Evolutionary conservation across 495 filamentous ascomycete species (phyloP).

Genomic region (Aspergillus leporis): DNA sequence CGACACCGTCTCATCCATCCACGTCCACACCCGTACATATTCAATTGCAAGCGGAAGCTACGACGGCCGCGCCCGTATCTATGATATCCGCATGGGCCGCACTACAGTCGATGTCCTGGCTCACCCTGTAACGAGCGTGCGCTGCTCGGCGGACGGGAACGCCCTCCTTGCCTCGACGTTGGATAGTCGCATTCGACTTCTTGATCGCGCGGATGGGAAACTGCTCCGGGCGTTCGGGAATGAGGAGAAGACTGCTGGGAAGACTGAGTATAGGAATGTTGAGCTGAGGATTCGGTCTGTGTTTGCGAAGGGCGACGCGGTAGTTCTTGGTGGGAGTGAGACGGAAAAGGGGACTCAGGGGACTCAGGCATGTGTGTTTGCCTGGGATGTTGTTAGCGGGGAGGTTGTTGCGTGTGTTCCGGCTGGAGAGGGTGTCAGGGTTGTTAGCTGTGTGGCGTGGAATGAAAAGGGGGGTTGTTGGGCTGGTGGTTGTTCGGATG

Average conservation of each 20-base stretch:
- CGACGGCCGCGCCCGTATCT: slow-evolving; percentile 79
- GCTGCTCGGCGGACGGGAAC: slow-evolving; percentile 68
- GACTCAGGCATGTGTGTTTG: slow-evolving; percentile 59
- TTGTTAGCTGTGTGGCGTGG: slow-evolving; percentile 69
- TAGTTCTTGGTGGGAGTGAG: slow-evolving; percentile 84
- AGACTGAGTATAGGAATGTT: slow-evolving; percentile 55
- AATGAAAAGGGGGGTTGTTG: slow-evolving; percentile 66
- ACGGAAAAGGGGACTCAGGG: slow-evolving; percentile 35
- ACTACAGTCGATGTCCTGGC: slow-evolving; percentile 68
- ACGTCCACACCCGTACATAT: slow-evolving; percentile 42
- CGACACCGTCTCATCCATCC: slow-evolving; percentile 70
- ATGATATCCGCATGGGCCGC: slow-evolving; percentile 84
- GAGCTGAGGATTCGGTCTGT: slow-evolving; percentile 72
- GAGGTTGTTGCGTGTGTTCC: slow-evolving; percentile 60
- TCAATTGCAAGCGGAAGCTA: slow-evolving; percentile 68
- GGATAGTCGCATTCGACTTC: slow-evolving; percentile 74
- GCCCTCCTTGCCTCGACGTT: slow-evolving; percentile 72
- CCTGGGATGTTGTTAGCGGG: slow-evolving; percentile 87
- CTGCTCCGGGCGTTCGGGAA: slow-evolving; percentile 68
- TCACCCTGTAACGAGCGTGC: slow-evolving; percentile 63
- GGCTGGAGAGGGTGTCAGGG: slow-evolving; percentile 58
- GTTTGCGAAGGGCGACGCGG: slow-evolving; percentile 71
- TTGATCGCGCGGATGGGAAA: slow-evolving; percentile 75
- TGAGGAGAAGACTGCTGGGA: slow-evolving; percentile 3
- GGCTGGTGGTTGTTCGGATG: slow-evolving; percentile 63